phyloP scores from a whole-genome alignment of 2,329 filamentous ascomycete genomes.

The Diplocarpon rosae region DNA sequence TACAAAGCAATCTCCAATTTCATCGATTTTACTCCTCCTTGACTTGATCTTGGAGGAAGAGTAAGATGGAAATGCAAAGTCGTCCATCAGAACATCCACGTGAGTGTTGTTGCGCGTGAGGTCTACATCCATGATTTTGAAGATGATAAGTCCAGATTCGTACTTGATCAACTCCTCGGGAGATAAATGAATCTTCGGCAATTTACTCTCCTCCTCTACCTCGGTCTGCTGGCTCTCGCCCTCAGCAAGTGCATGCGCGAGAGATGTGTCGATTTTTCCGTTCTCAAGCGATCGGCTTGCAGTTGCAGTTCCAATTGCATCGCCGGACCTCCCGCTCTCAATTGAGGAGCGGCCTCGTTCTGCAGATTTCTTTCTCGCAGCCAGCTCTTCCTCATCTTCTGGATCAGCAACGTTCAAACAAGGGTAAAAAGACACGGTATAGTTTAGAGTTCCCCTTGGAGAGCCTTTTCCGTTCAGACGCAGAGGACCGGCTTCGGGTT shows the following conservation, averaged over 20 bases:
- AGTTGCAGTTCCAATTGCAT: slow-evolving; percentile 28
- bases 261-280: slow-evolving; percentile 17
- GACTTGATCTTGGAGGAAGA: slow-evolving; percentile 64
- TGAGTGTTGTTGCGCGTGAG: slow-evolving; percentile 65
- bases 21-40: slow-evolving; percentile 65
- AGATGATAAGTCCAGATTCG: slow-evolving; percentile 86
- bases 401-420: slow-evolving; percentile 80
- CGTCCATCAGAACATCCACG: slow-evolving; percentile 82
- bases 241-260: slow-evolving; percentile 22
- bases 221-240: slow-evolving; percentile 35
- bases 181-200: slow-evolving; percentile 67
- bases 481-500: slow-evolving; percentile 53
- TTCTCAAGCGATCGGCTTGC: slow-evolving; percentile 32
- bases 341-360: slow-evolving; percentile 20
- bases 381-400: slow-evolving; percentile 61
- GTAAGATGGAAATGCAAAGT: slow-evolving; percentile 87
- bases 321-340: slow-evolving; percentile 14
- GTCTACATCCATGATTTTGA: slow-evolving; percentile 85
- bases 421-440: slow-evolving; percentile 82
- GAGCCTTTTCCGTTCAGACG: slow-evolving; percentile 61
- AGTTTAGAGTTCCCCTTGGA: slow-evolving; percentile 70
- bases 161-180: slow-evolving; percentile 74
- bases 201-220: slow-evolving; percentile 35
- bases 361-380: slow-evolving; percentile 25
- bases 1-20: slow-evolving; percentile 91